These are phyloP conservation scores for Claviceps humidiphila DNA, from an alignment of 2,329 filamentous ascomycete genomes.

Conservation along the genomic window DNA sequence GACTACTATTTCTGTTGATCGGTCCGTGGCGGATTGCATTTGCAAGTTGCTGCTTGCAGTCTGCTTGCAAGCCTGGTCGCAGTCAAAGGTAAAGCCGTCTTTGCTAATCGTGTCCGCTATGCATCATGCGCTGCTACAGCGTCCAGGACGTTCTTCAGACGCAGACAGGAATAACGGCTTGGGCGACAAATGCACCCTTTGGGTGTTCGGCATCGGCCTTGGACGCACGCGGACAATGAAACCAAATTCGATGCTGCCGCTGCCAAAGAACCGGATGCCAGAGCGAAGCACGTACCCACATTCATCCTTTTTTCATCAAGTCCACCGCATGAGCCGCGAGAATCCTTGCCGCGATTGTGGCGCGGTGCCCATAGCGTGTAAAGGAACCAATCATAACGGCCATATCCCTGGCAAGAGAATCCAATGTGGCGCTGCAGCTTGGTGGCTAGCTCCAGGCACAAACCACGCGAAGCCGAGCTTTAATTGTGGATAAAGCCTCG, in stretches of 20 bases:
- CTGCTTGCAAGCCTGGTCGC: not conserved
- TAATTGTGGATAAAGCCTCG: not conserved
- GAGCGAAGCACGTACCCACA: no score
- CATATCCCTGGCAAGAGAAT: not conserved
- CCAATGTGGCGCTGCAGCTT: not conserved
- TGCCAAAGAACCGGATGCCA: no score
- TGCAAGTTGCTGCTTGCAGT: no score
- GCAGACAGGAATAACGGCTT: not conserved
- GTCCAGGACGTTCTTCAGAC: not conserved
- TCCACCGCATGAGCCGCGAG: not conserved
- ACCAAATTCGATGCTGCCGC: no score
- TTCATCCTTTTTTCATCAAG: not conserved
- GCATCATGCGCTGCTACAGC: not conserved
- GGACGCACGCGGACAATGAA: not conserved
- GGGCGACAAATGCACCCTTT: not conserved
- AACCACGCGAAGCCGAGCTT: not conserved
- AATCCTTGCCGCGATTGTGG: not conserved
- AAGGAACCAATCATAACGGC: not conserved
- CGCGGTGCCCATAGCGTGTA: not conserved
- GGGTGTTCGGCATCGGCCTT: not conserved
- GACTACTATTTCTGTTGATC: not conserved
- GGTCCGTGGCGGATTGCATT: not conserved
- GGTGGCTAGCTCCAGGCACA: conserved; percentile 3
- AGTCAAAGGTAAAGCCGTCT: not conserved
- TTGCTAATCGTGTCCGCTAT: not conserved